These are phyloP conservation scores for Stenogyne calaminthoides DNA, from an alignment of 305 asterid species.

Conservation along the genomic window DNA sequence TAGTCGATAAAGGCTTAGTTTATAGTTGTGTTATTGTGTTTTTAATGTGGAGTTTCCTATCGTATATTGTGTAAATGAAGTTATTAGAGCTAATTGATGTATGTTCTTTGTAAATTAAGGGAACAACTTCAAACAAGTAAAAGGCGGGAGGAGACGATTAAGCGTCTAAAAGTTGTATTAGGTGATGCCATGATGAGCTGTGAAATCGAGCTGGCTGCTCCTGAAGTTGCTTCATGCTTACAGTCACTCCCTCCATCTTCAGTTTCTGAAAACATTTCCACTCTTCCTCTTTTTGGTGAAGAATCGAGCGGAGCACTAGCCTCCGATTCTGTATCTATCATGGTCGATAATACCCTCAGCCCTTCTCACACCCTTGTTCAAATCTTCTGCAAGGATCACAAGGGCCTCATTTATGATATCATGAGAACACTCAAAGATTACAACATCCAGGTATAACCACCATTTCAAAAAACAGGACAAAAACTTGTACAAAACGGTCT, in stretches of 20 bases:
- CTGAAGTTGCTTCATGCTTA: constrained; percentile 53
- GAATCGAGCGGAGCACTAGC: constrained; percentile 27
- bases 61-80: background rate
- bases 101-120: constrained; percentile 29
- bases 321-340: constrained; percentile 45
- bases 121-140: constrained; percentile 58
- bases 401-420: constrained; percentile 70
- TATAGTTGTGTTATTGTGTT: background rate
- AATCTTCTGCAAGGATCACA: constrained; percentile 61
- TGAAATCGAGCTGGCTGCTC: constrained; percentile 54
- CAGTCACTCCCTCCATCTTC: constrained; percentile 56
- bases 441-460: constrained; percentile 42
- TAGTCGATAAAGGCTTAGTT: background rate
- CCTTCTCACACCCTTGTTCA: constrained; percentile 64
- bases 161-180: constrained; percentile 38
- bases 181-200: constrained; percentile 60
- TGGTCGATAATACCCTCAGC: constrained; percentile 60
- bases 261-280: constrained; percentile 47
- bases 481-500: too few species aligned
- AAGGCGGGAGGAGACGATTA: constrained; percentile 51
- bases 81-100: too few species aligned
- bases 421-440: constrained; percentile 59
- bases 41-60: background rate
- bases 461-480: background rate
- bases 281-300: constrained; percentile 33